Conservation (phyloP, 1,284 basidiomycete species). For the Lentinula novae-zelandiae region DNA sequence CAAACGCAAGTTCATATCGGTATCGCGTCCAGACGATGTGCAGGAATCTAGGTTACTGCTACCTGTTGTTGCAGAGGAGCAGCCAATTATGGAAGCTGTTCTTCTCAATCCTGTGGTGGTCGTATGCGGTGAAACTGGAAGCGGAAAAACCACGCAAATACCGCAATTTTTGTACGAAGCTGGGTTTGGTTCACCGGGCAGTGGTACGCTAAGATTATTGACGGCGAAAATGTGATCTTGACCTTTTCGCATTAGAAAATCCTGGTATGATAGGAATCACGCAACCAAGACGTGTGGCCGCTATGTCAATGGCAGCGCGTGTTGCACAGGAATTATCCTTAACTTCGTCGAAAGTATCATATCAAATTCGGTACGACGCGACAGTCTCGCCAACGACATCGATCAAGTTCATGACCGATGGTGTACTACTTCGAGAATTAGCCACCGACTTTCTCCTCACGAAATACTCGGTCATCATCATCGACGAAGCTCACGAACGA, state of each 20-base stretch:
- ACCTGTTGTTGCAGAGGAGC: conserved; percentile 93
- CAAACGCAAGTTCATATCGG: conserved; percentile 48
- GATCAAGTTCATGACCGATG: conserved; percentile 99
- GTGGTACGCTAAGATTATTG: conserved; percentile 50
- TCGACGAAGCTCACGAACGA: conserved; percentile 98
- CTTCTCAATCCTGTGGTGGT: conserved; percentile 86
- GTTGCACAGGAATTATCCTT: conserved; percentile 88
- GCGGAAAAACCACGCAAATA: conserved; percentile 98
- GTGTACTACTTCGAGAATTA: conserved; percentile 92
- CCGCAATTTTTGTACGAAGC: conserved; percentile 97
- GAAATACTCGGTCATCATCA: conserved; percentile 92
- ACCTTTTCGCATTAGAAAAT: conserved; percentile 58
- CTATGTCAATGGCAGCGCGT: conserved; percentile 92
- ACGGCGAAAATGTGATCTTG: conserved; percentile 8
- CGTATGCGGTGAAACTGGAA: conserved; percentile 96
- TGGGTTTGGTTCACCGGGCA: conserved; percentile 84
- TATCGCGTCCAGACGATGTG: conserved; percentile 72
- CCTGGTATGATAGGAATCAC: conserved; percentile 98
- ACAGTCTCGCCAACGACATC: conserved; percentile 86
- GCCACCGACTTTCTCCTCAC: conserved; percentile 86
- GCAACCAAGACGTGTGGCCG: conserved; percentile 96
- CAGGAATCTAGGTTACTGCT: conserved; percentile 77
- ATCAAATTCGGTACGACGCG: conserved; percentile 97
- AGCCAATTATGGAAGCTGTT: conserved; percentile 91
- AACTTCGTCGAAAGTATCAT: conserved; percentile 79